These are phyloP conservation scores for Haberlea rhodopensis DNA, from an alignment of 257 asterid genomes.

Conservation along the genomic window DNA sequence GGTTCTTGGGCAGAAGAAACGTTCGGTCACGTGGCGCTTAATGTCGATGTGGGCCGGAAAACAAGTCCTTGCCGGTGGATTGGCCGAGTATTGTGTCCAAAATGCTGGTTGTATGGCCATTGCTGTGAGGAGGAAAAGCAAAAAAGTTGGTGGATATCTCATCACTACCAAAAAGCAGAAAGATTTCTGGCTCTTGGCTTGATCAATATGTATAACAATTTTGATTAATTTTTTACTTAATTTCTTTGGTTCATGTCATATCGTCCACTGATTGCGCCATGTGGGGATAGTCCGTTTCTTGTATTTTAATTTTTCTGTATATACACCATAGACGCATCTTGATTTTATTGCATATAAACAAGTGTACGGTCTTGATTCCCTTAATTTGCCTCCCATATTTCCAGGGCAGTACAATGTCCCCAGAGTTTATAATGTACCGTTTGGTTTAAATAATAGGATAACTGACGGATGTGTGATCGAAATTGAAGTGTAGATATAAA, in stretches of 20 bases:
- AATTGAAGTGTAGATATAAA: too few species aligned
- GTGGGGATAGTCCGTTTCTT: too few species aligned
- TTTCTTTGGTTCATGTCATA: not conserved
- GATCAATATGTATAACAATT: slow-evolving; percentile 20
- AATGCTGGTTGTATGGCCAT: slow-evolving; percentile 82
- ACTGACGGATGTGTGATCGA: too few species aligned
- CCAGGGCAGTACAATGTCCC: too few species aligned
- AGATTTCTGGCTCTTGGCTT: slow-evolving; percentile 93
- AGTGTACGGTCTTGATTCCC: not conserved
- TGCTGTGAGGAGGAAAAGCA: slow-evolving; percentile 83
- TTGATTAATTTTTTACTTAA: not conserved
- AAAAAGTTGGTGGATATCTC: slow-evolving; percentile 78
- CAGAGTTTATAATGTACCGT: too few species aligned
- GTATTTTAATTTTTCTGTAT: not conserved
- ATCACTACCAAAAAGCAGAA: slow-evolving; percentile 76
- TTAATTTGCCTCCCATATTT: not conserved
- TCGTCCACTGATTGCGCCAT: not conserved
- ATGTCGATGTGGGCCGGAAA: slow-evolving; percentile 71
- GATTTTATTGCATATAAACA: too few species aligned
- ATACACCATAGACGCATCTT: not conserved
- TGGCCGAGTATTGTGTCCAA: slow-evolving; percentile 81
- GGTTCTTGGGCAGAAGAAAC: slow-evolving; percentile 74
- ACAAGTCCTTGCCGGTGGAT: slow-evolving; percentile 36
- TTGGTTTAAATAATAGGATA: too few species aligned
- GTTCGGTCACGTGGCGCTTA: slow-evolving; percentile 64